Base-by-base conservation (phyloP, 2,329 filamentous ascomycete species). In the Ceratocystiopsis minuta region DNA sequence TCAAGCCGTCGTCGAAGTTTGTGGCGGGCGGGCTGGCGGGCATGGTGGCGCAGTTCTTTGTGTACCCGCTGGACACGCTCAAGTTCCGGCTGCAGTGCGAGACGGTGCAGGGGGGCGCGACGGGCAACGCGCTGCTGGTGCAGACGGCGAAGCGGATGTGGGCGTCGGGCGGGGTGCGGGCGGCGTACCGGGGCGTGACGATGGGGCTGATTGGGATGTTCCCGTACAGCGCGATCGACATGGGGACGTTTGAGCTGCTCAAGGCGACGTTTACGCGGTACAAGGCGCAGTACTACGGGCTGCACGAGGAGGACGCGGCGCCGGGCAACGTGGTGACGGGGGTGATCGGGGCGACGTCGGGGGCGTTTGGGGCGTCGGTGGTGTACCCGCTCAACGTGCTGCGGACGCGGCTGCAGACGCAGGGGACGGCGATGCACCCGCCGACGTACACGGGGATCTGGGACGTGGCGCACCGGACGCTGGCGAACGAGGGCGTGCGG, bases 151-250 rank as follows among this genome's bases (percentile, higher is more conserved):
- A 73, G 56, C 93, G 86, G 57, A 94, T 98, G 80, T 85, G 78
- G 66, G 70, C 68, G 35, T 72, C 77, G 45, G 81, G 83, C 45
- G 84, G 84, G 17, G 50, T 87, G 24, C 66, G 72, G 31, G 70
- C 82, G 7, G 88, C 86, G 48, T 98, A 96, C 59, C 84, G 88
- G 42, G 90, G 90, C 35, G 70, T 98, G 32, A 87, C 86, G 0
- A 90, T 96, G 73, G 90, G 90, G 15, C 69, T 98, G 4, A 64
- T 95, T 40, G 90, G 90, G 56, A 95, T 96, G 77, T 98, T 98
- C 53, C 90, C 90, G 0, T 98, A 96, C 58, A 88, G 86, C 36
- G 90, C 90, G 39, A 92, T 98, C 55, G 90, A 98, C 56, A 79
- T 98, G 54, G 85, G 84, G 49, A 94, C 85, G 0, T 98, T 96